Conservation (phyloP, 2,329 filamentous ascomycete genomes). For the Trichoderma simmonsii region DNA sequence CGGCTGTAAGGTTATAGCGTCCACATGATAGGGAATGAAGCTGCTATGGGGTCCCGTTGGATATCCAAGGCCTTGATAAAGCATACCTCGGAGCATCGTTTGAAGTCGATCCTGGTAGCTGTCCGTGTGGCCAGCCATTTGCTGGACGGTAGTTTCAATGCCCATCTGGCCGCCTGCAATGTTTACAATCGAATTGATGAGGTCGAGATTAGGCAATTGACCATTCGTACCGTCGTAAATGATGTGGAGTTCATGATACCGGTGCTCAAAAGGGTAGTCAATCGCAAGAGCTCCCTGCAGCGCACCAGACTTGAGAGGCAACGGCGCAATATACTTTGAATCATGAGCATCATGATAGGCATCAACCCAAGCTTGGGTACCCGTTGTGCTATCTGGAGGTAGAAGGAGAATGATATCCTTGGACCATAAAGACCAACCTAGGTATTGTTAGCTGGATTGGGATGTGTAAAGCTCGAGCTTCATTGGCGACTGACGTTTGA, state of each 20-base stretch:
- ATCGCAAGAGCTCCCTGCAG: conserved; percentile 91
- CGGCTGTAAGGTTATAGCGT: conserved; percentile 89
- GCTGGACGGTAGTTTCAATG: conserved; percentile 77
- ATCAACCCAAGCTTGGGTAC: conserved; percentile 94
- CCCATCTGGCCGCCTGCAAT: conserved; percentile 92
- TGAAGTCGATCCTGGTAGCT: conserved; percentile 76
- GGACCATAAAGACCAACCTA: conserved; percentile 94
- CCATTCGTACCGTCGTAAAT: conserved; percentile 96
- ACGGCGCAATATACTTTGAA: conserved; percentile 63
- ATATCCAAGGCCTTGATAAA: conserved; percentile 84
- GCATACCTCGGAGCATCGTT: conserved; percentile 89
- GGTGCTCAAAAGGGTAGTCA: conserved; percentile 81
- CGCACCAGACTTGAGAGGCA: conserved; percentile 88
- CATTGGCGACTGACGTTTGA: conserved; percentile 61
- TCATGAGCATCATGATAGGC: conserved; percentile 92
- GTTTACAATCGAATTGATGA: conserved; percentile 88
- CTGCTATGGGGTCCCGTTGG: conserved; percentile 88
- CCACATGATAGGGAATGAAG: conserved; percentile 97
- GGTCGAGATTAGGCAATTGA: conserved; percentile 89
- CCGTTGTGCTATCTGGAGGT: conserved; percentile 82
- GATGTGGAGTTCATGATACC: conserved; percentile 85
- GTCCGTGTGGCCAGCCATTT: conserved; percentile 80
- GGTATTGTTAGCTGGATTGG: conserved; percentile 21
- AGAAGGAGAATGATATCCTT: conserved; percentile 96
- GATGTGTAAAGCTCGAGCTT: neutral